Evolutionary conservation across 1,284 basidiomycete genomes (phyloP), one percentile per base, ranked within the genome.

Genomic region (Irpex sp.): DNA sequence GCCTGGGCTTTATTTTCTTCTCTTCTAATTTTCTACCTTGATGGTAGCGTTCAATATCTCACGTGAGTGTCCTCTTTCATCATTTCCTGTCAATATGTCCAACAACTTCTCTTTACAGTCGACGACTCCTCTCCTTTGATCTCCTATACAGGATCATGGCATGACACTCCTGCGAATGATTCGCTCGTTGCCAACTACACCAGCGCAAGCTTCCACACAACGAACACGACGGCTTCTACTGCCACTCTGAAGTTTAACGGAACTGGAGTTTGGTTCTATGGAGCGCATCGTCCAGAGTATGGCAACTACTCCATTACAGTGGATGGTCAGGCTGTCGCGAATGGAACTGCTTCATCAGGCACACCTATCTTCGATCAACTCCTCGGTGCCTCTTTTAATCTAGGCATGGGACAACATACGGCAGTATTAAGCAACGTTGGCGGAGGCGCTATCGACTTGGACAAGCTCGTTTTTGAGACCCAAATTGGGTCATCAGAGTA

Each of bases 241-340:
- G 72, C 71, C 1, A 63, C 67, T 19, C 59, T 73, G 62, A 67
- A 66, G 57, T 73, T 74, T 66, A 69, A 66, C 78, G 84, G 85
- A 19, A 86, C 84, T 63, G 85, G 82, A 3, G 76, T 85, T 59
- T 79, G 79, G 70, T 69, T 86, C 58, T 82, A 78, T 67, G 85
- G 84, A 38, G 81, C 79, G 13, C 75, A 72, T 47, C 70, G 77
- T 63, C 76, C 81, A 21, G 74, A 76, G 62, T 85, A 85, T 68
- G 85, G 85, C 57, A 68, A 73, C 21, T 86, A 80, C 70, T 73
- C 73, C 34, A 65, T 86, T 31, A 64, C 76, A 8, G 74, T 86
- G 5, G 85, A 86, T 67, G 80, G 81, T 8, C 62, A 75, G n/a
- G 70, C 71, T 5, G 67, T 80, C 15, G 58, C 70, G n/a, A 74